Percentiles rank a stretch among this genome's conserved stretches.
These are phyloP conservation scores for Cercospora brassicicola DNA, from an alignment of 2,329 filamentous ascomycete species.

Conservation along the genomic window DNA sequence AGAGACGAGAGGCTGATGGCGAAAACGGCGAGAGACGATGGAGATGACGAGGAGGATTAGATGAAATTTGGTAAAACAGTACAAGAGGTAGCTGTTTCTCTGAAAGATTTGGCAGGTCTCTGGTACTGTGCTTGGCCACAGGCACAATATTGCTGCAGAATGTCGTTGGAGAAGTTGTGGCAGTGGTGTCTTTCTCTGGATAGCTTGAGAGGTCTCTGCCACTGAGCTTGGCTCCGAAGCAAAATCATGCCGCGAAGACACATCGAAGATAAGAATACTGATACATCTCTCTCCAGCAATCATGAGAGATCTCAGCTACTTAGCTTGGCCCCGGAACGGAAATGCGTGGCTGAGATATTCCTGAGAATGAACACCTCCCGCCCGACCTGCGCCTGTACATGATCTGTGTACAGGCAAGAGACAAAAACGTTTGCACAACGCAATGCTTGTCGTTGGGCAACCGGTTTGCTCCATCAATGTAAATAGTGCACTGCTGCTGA, in stretches of 20 bases:
- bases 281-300: background rate
- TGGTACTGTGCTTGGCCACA: background rate
- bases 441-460: background rate
- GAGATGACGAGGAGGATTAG: background rate
- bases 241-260: background rate
- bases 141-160: background rate
- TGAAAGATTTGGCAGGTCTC: background rate
- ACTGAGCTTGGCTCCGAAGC: background rate
- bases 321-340: background rate
- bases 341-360: background rate
- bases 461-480: background rate
- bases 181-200: background rate
- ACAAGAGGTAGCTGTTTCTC: background rate
- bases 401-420: background rate
- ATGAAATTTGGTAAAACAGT: background rate
- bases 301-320: background rate
- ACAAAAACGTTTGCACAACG: background rate
- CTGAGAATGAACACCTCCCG: background rate
- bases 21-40: background rate
- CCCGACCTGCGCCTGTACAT: background rate
- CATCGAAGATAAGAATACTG: background rate
- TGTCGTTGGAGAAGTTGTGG: background rate
- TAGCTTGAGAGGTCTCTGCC: background rate
- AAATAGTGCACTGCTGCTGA: background rate
- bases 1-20: conserved; percentile 18